Conservation (phyloP, 352 stramenopile genomes). For the Thraustochytrium sp. region DNA sequence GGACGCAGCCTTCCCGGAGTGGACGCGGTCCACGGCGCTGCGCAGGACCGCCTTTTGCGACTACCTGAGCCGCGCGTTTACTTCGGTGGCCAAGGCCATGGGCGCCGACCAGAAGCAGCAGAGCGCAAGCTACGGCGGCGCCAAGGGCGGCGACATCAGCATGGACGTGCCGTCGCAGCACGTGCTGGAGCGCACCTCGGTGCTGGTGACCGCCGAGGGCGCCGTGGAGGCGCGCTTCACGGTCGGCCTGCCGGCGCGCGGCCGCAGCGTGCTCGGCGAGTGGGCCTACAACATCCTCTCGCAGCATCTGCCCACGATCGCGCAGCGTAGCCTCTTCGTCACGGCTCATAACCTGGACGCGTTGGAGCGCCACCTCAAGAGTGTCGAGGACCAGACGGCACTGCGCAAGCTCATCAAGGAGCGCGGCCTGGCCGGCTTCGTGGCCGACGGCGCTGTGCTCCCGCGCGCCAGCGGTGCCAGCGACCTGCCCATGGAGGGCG, state of each 20-base stretch:
- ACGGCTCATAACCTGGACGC: constrained; percentile 61
- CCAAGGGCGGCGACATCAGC: constrained; percentile 86
- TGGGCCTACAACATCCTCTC: constrained; percentile 84
- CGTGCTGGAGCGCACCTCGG: constrained; percentile 82
- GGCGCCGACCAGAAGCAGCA: constrained; percentile 50
- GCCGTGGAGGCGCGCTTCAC: constrained; percentile 85
- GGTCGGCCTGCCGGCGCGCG: constrained; percentile 85
- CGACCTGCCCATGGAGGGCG: constrained; percentile 57
- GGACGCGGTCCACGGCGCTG: constrained; percentile 67
- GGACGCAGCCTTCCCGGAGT: constrained; percentile 68
- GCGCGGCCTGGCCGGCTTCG: constrained; percentile 78
- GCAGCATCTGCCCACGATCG: constrained; percentile 72
- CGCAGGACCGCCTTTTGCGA: constrained; percentile 58
- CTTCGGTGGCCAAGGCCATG: constrained; percentile 52
- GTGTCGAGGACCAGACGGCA: constrained; percentile 83
- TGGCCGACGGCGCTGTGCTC: constrained; percentile 83
- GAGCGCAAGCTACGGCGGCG: constrained; percentile 62
- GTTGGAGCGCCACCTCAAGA: constrained; percentile 76
- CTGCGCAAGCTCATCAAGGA: constrained; percentile 72
- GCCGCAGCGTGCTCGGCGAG: constrained; percentile 83
- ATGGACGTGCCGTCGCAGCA: constrained; percentile 85
- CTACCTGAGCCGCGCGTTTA: constrained; percentile 43
- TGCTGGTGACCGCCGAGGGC: constrained; percentile 67
- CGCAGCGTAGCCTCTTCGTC: constrained; percentile 69
- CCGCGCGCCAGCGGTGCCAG: constrained; percentile 71